These are phyloP conservation scores for Ogataea polymorpha DNA, from an alignment of 805 yeast species.

Conservation along the genomic window DNA sequence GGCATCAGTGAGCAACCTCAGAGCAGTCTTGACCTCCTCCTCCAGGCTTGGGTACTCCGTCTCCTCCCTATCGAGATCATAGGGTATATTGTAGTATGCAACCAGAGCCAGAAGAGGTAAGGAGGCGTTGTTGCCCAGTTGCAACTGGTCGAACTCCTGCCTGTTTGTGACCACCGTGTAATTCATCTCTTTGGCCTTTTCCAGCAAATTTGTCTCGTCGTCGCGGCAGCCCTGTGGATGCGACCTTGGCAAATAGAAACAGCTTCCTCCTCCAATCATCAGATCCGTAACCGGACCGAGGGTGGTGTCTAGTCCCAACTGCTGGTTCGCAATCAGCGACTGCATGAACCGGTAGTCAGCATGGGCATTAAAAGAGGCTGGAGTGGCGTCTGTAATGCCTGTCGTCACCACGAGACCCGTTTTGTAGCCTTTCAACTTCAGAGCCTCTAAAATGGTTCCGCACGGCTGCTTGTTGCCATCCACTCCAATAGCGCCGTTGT, in stretches of 20 bases:
- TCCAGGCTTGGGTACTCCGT: conserved; percentile 68
- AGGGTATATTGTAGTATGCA: conserved; percentile 78
- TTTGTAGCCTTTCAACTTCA: conserved; percentile 72
- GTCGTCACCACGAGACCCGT: conserved; percentile 95
- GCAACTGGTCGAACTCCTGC: conserved; percentile 52
- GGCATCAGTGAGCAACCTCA: conserved; percentile 63
- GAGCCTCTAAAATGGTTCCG: conserved; percentile 85
- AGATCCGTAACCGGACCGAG: conserved; percentile 79
- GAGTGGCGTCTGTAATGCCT: conserved; percentile 91
- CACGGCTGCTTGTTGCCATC: conserved; percentile 66
- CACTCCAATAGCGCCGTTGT: conserved; percentile 93
- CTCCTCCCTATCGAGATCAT: conserved; percentile 71
- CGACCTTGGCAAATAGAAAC: conserved; percentile 64
- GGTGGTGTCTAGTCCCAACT: conserved; percentile 69
- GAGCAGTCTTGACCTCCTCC: conserved; percentile 74
- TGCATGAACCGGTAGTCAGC: conserved; percentile 74
- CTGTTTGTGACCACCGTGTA: conserved; percentile 65
- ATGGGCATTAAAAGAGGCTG: conserved; percentile 85
- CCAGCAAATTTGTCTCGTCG: conserved; percentile 67
- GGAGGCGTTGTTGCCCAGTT: conserved; percentile 57
- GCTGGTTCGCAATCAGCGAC: conserved; percentile 83
- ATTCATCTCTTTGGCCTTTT: conserved; percentile 57
- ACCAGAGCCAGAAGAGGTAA: conserved; percentile 77
- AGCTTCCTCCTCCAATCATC: conserved; percentile 88
- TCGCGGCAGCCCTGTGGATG: conserved; percentile 61